Evolutionary conservation across 345 rosid genomes (phyloP), one percentile per base, ranked within the genome.

Genomic region (Hibiscus tridactylites): DNA sequence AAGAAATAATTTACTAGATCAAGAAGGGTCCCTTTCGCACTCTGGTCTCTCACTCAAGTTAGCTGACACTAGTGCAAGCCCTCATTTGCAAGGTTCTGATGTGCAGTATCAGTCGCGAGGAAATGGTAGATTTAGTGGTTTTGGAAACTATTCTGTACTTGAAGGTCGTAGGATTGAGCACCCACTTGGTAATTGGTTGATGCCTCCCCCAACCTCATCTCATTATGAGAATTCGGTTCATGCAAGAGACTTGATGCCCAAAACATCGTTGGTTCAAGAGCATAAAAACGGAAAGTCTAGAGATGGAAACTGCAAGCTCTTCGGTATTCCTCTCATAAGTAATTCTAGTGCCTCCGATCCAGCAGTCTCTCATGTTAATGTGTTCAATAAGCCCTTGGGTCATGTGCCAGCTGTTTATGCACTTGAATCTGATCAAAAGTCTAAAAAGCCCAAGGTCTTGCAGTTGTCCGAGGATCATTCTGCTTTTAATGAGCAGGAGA

Each of bases 221-320:
- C 81, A 77, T 65, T 81, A 71, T 68, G 90, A 84, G 57, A 77
- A 74, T 70, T 68, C 64, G 61, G 68, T 74, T 66, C 81, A 80
- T 56, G 71, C 83, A 9, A 80, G 82, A 54, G 88, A 83, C 31
- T 73, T 66, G 52, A 15, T 81, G n/a, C 68, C 80, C 6, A 83
- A 79, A 46, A 78, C 86, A 9, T 12, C 35, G 11, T 13, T 62
- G 47, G 71, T 16, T 24, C 90, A 80, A 70, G 85, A 83, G 63
- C 71, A 57, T 9, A 83, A 80, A 17, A 73, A 78, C 16, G 79
- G 73, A 58, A 88, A 83, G 71, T 63, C 88, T n/a, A 78, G 72
- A 56, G 86, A 82, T 3, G 87, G 88, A n/a, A 85, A 81, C 77
- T 89, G 87, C 85, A 91, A 77, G 78, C 88, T 91, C 69, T 91